phyloP scores from a whole-genome alignment of 2,329 filamentous ascomycete species.

The Ustulina deusta region DNA sequence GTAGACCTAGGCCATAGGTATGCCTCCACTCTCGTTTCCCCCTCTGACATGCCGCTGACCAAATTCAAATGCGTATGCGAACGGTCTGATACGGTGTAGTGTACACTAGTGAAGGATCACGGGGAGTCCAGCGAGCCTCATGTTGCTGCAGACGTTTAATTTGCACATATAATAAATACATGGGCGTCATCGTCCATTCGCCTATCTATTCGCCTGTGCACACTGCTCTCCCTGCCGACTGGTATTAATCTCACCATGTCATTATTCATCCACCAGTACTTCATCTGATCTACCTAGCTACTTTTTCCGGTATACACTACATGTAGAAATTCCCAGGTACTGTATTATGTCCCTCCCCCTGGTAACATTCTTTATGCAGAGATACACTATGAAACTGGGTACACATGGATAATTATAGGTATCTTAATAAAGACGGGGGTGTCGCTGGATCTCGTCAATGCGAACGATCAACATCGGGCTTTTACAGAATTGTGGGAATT shows the following conservation, averaged over 20 bases:
- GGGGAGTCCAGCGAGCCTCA: slow-evolving; percentile 1
- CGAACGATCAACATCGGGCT: slow-evolving; percentile 28
- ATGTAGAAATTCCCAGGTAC: too few relatives aligned
- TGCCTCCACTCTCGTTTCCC: slow-evolving; percentile 1
- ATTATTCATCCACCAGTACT: not conserved
- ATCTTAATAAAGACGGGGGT: slow-evolving; percentile 20
- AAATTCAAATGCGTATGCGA: slow-evolving; percentile 26
- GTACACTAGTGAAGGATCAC: slow-evolving; percentile 24
- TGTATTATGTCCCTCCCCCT: not conserved
- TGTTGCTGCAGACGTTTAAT: slow-evolving; percentile 18
- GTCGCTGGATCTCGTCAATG: slow-evolving; percentile 27
- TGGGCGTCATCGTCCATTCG: not conserved
- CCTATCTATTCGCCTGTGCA: too few relatives aligned
- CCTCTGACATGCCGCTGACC: slow-evolving; percentile 28
- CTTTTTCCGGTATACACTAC: too few relatives aligned
- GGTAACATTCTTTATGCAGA: slow-evolving; percentile 20
- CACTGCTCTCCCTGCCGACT: not conserved
- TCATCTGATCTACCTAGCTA: slow-evolving; percentile 7
- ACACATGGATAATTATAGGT: slow-evolving; percentile 16
- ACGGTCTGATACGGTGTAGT: too few relatives aligned
- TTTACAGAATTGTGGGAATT: slow-evolving; percentile 21
- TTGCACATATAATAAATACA: not conserved
- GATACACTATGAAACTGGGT: slow-evolving; percentile 13
- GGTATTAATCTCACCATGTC: slow-evolving; percentile 9
- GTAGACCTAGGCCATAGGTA: not conserved